Base-by-base conservation (phyloP, 1,284 basidiomycete species). In the Sporisorium graminicola region DNA sequence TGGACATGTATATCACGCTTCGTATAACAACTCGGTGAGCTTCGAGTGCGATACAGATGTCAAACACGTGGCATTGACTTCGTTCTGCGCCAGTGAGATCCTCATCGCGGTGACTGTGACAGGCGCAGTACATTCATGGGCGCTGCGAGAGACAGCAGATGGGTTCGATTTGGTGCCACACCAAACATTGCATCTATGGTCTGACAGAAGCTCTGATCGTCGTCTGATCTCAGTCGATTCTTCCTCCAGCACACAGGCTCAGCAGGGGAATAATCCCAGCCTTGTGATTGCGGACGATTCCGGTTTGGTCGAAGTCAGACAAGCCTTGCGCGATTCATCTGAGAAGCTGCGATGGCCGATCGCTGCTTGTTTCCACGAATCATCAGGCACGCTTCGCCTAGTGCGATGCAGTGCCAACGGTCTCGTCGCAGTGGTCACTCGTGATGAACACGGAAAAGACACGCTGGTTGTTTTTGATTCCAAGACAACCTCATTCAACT, bases 401-500 rank as follows among this genome's bases (percentile, higher is more conserved):
- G 40, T 55, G 9, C 51, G 51, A 20, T 56, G 51, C 59, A 65
- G 35, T 27, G 22, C 40, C 13, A 43, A 56, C 16, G 64, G 69
- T 20, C 69, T 72, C 0, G 29, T 72, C 18, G 69, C 69, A 2
- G 47, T 63, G 8, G 52, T 59, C 4, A 51, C 55, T 5, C 42
- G 59, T 22, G 51, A 59, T n/a, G 47, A 63, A 0, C 46, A 59
- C 18, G 52, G 44, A 18, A 52, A 29, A 14, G 53, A 64, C 22
- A 59, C 64, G 14, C 43, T 75, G 27, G 52, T 93, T 0, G 93
- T 98, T 22, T 97, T 94, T 94, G 94, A 97, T 85, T 95, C 94
- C 0, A 92, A 92, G 67, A 92, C 93, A 83, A 94, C 92, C n/a
- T 93, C 95, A 84, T 98, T 97, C 85, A 91, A 93, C 5, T 93